Evolutionary conservation across 441 rosid species (phyloP).

Genomic region (Pelargonium myrrhifolium): DNA sequence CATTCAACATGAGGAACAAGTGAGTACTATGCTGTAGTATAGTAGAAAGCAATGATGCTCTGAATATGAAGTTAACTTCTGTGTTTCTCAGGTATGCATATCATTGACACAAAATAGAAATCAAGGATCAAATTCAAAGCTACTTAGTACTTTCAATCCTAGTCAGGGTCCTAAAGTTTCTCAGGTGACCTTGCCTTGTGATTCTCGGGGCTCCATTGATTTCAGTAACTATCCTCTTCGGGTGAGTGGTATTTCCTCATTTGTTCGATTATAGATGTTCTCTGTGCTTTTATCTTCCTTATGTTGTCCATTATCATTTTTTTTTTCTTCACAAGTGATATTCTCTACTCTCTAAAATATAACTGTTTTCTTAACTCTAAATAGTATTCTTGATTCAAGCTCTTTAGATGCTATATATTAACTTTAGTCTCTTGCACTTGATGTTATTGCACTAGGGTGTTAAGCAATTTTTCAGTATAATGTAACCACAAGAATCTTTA

Average conservation of each 20-base stretch:
- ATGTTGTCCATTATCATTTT: neutral
- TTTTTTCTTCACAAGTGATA: neutral
- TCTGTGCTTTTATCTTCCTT: neutral
- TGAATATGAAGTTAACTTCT: constrained; percentile 16
- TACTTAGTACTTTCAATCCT: constrained; percentile 44
- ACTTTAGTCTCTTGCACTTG: neutral
- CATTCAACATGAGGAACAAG: constrained; percentile 74
- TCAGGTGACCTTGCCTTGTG: constrained; percentile 79
- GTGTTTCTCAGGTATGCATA: constrained; percentile 53
- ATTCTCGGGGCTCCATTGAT: constrained; percentile 77
- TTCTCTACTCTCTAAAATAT: neutral
- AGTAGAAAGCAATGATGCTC: neutral
- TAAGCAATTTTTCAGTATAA: neutral
- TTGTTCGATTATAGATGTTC: neutral
- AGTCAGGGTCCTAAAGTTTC: constrained; percentile 55
- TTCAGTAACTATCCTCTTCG: constrained; percentile 76
- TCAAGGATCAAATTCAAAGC: constrained; percentile 50
- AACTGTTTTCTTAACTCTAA: neutral
- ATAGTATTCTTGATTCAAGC: neutral
- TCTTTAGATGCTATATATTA: neutral
- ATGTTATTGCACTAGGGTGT: neutral
- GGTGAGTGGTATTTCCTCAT: constrained; percentile 38
- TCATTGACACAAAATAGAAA: constrained; percentile 52
- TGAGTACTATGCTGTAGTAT: constrained; percentile 21
- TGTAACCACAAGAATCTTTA: neutral